A percentile compares a stretch with the other conserved stretches of the same genome.
phyloP scores from a whole-genome alignment of 2,329 filamentous ascomycete genomes.

The Pezicula neosporulosa region DNA sequence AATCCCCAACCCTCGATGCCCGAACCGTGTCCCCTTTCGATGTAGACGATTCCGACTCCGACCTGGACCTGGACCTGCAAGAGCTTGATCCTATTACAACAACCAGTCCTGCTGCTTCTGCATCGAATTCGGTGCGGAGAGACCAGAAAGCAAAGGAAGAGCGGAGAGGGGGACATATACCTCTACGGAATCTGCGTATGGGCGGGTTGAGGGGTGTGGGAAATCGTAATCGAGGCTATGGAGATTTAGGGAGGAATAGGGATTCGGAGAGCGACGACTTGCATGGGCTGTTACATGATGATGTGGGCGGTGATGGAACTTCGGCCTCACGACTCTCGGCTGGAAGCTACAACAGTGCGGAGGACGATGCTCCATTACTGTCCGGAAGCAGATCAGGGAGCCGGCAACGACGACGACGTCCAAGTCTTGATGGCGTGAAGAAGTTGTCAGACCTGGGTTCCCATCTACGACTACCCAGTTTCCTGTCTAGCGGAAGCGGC shows the following conservation, averaged over 20 bases:
- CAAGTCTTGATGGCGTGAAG: slow-evolving; percentile 36
- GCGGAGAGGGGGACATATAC: slow-evolving; percentile 47
- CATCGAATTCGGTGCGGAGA: slow-evolving; percentile 21
- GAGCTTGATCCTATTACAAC: slow-evolving; percentile 65
- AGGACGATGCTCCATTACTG: slow-evolving; percentile 75
- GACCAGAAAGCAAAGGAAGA: slow-evolving; percentile 24
- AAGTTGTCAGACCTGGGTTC: slow-evolving; percentile 46
- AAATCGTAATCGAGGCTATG: slow-evolving; percentile 50
- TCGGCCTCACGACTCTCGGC: slow-evolving; percentile 50
- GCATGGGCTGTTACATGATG: slow-evolving; percentile 62
- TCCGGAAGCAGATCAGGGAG: slow-evolving; percentile 28
- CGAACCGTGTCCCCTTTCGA: slow-evolving; percentile 26
- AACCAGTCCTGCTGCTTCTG: slow-evolving; percentile 15
- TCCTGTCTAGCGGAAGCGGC: slow-evolving; percentile 47
- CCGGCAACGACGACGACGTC: slow-evolving; percentile 21
- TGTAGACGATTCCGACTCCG: slow-evolving; percentile 68
- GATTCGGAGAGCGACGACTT: slow-evolving; percentile 63
- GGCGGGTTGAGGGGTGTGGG: slow-evolving; percentile 54
- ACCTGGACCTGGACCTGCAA: slow-evolving; percentile 73
- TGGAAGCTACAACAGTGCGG: slow-evolving; percentile 49
- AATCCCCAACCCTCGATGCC: slow-evolving; percentile 44
- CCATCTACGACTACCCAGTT: slow-evolving; percentile 61
- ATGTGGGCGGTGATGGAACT: slow-evolving; percentile 43
- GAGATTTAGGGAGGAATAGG: slow-evolving; percentile 54
- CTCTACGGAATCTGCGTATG: slow-evolving; percentile 68